phyloP scores from a whole-genome alignment of 2,329 filamentous ascomycete species.

The Aaosphaeria arxii region DNA sequence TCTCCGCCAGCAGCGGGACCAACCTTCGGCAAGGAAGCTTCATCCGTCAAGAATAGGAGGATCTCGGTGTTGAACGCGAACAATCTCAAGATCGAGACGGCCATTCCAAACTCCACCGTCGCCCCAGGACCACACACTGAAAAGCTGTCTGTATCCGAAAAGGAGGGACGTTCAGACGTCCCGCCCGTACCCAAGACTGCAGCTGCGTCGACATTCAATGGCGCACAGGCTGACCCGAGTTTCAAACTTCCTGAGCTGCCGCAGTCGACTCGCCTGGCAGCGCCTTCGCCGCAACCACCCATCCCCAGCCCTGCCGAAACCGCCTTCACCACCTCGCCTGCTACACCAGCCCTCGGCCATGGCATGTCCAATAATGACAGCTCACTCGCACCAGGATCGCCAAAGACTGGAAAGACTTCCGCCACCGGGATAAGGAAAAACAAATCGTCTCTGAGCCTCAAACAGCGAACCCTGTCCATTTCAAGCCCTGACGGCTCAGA shows the following conservation, averaged over 20 bases:
- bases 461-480: conserved; percentile 70
- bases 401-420: conserved; percentile 29
- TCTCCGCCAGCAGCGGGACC: conserved; percentile 20
- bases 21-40: conserved; percentile 21
- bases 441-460: conserved; percentile 61
- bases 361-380: conserved; percentile 43
- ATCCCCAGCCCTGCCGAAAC: conserved; percentile 42
- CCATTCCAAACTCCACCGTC: conserved; percentile 29
- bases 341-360: conserved; percentile 34
- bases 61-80: conserved; percentile 77
- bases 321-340: conserved; percentile 40
- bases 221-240: conserved; percentile 24
- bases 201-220: conserved; percentile 24
- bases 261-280: conserved; percentile 24
- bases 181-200: conserved; percentile 36
- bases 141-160: conserved; percentile 28
- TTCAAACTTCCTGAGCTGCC: conserved; percentile 33
- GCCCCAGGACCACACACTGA: conserved; percentile 32
- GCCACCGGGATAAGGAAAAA: conserved; percentile 44
- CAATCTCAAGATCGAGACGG: conserved; percentile 86
- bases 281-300: conserved; percentile 29
- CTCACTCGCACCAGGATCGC: conserved; percentile 33
- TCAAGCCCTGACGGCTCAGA: conserved; percentile 61
- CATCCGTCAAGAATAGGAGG: conserved; percentile 68
- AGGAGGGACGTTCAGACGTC: conserved; percentile 29